Percentiles rank a stretch among this genome's conserved stretches.
phyloP scores from a whole-genome alignment of 2,329 filamentous ascomycete species.

The Sporothrix variecibatus region DNA sequence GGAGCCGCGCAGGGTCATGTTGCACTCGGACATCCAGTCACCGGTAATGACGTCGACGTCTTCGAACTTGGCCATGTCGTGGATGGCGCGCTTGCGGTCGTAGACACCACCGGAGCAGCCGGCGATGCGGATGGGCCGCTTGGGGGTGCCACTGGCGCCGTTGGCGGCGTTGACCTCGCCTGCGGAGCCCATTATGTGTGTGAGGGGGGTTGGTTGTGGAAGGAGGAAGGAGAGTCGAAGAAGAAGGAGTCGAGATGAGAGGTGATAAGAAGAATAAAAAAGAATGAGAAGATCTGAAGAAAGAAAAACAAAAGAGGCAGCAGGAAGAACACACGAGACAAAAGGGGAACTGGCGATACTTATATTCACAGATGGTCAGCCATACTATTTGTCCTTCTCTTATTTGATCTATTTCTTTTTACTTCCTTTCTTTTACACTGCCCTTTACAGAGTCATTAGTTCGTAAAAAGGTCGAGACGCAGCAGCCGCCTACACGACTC shows the following conservation, averaged over 20 bases:
- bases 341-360: neutral
- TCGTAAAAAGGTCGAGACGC: neutral
- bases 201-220: neutral
- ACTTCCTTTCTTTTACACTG: neutral
- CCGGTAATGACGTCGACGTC: conserved; percentile 38
- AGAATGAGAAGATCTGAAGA: neutral
- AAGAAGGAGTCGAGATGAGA: neutral
- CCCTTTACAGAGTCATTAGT: conserved; percentile 14
- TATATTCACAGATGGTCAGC: neutral
- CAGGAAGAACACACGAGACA: neutral
- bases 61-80: conserved; percentile 40
- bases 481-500: neutral
- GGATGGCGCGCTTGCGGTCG: conserved; percentile 44
- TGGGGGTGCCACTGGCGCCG: conserved; percentile 24
- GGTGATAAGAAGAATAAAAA: neutral
- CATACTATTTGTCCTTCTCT: neutral
- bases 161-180: conserved; percentile 22
- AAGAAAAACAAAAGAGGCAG: neutral
- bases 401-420: neutral
- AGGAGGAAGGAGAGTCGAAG: neutral
- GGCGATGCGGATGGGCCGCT: conserved; percentile 37
- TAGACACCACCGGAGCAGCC: conserved; percentile 42
- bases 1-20: conserved; percentile 38
- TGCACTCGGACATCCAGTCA: conserved; percentile 41
- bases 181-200: conserved; percentile 25